These are phyloP conservation scores for Rhododendron griersonianum DNA, from an alignment of 148 eudicot genomes.

Conservation along the genomic window DNA sequence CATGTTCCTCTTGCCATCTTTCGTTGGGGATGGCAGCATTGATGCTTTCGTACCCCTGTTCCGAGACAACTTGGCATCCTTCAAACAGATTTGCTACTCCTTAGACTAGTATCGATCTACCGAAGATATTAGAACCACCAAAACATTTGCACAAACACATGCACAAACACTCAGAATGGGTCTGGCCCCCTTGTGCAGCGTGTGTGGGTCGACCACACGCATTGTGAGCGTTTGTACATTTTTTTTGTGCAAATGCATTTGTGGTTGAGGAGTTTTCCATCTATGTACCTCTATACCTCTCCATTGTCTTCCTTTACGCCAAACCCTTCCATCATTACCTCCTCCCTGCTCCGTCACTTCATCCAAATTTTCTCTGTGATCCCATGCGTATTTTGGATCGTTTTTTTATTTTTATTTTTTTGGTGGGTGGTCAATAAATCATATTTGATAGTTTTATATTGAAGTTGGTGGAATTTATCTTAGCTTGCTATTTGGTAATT, in stretches of 20 bases:
- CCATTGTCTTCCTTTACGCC: neutral
- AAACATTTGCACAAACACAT: too few relatives aligned
- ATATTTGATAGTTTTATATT: neutral
- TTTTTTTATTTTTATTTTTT: neutral
- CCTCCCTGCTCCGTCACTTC: neutral
- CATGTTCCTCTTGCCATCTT: slow-evolving; percentile 29
- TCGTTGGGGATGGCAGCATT: slow-evolving; percentile 29
- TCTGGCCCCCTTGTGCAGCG: too few relatives aligned
- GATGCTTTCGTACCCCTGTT: slow-evolving; percentile 32
- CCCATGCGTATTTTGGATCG: neutral
- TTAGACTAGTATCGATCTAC: slow-evolving; percentile 13
- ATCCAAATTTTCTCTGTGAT: neutral
- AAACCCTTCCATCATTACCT: neutral
- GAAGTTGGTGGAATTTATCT: neutral
- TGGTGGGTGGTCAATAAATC: neutral
- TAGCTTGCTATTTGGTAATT: neutral
- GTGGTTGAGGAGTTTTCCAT: neutral
- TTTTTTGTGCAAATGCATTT: too few relatives aligned
- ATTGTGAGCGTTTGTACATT: too few relatives aligned
- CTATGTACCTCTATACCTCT: neutral
- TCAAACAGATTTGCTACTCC: slow-evolving; percentile 27
- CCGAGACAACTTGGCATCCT: slow-evolving; percentile 9
- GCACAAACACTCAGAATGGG: too few relatives aligned
- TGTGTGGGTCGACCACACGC: neutral
- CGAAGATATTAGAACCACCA: neutral